A percentile compares a stretch with the other conserved stretches of the same genome.
phyloP scores from a whole-genome alignment of 345 rosid genomes.

The Arabidopsis thaliana region DNA sequence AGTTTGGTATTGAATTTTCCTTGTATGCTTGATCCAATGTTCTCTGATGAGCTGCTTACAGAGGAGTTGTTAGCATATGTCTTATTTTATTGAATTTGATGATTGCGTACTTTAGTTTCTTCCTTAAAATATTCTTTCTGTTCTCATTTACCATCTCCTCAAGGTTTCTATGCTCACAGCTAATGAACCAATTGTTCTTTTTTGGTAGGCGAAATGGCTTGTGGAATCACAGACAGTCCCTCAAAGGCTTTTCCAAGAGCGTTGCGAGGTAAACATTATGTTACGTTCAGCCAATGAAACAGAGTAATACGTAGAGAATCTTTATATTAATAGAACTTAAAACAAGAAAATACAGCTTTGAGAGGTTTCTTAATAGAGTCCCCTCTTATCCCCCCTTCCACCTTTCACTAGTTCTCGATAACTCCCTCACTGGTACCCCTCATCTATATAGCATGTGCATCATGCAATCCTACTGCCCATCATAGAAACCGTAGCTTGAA shows the following conservation, averaged over 20 bases:
- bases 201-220: slow-evolving; percentile 83
- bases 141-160: slow-evolving; percentile 20
- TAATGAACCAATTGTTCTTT: slow-evolving; percentile 12
- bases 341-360: slow-evolving; percentile 10
- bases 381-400: slow-evolving; percentile 13
- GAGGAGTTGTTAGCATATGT: background rate
- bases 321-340: background rate
- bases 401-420: background rate
- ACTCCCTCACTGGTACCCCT: slow-evolving; percentile 26
- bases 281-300: slow-evolving; percentile 16
- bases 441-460: slow-evolving; percentile 18
- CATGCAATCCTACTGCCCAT: slow-evolving; percentile 1
- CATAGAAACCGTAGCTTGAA: slow-evolving; percentile 20
- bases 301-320: slow-evolving; percentile 1
- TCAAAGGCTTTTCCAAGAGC: slow-evolving; percentile 91
- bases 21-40: slow-evolving; percentile 12
- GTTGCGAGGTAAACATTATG: slow-evolving; percentile 68
- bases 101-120: background rate
- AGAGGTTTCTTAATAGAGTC: slow-evolving; percentile 2
- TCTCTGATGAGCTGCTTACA: slow-evolving; percentile 22
- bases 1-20: slow-evolving; percentile 8
- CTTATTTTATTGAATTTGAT: slow-evolving; percentile 3
- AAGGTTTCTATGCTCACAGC: slow-evolving; percentile 26
- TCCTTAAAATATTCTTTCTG: slow-evolving; percentile 3
- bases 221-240: slow-evolving; percentile 88